Percentiles rank a stretch among this genome's conserved stretches.
These are phyloP conservation scores for Clavispora phyllophila DNA, from an alignment of 805 yeast species.

Conservation along the genomic window DNA sequence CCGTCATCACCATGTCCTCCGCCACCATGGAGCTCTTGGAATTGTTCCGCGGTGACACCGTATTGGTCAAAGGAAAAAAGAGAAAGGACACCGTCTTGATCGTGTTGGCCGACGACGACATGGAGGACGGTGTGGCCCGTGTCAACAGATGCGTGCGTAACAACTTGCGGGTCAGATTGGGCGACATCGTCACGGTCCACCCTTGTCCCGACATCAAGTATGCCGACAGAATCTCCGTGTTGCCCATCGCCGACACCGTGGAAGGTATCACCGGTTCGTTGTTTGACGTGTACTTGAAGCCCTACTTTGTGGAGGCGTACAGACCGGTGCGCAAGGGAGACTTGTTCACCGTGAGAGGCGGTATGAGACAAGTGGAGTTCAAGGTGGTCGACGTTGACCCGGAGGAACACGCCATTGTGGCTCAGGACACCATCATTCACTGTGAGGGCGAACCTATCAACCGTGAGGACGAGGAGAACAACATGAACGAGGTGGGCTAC, in stretches of 20 bases:
- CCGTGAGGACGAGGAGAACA: slow-evolving; percentile 97
- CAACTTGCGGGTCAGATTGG: slow-evolving; percentile 88
- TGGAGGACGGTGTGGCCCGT: slow-evolving; percentile 93
- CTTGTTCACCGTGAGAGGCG: slow-evolving; percentile 93
- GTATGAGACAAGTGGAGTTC: slow-evolving; percentile 99
- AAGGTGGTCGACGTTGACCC: slow-evolving; percentile 98
- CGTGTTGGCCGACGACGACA: slow-evolving; percentile 93
- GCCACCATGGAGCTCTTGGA: slow-evolving; percentile 93
- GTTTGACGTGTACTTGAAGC: slow-evolving; percentile 93
- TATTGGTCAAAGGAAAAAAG: slow-evolving; percentile 94
- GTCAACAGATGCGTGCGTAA: slow-evolving; percentile 94
- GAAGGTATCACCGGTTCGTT: slow-evolving; percentile 97
- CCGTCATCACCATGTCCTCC: slow-evolving; percentile 91
- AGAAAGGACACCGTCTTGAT: slow-evolving; percentile 95
- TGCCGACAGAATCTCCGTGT: slow-evolving; percentile 88
- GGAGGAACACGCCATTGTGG: slow-evolving; percentile 93
- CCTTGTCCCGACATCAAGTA: slow-evolving; percentile 98
- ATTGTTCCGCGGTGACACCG: slow-evolving; percentile 97
- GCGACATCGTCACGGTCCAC: slow-evolving; percentile 85
- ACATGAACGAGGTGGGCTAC: slow-evolving; percentile 94
- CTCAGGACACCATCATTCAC: slow-evolving; percentile 97
- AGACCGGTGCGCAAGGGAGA: slow-evolving; percentile 98
- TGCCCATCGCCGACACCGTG: slow-evolving; percentile 96
- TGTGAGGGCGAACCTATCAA: slow-evolving; percentile 99
- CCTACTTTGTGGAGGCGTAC: slow-evolving; percentile 97